Percentiles rank a stretch among this genome's conserved stretches.
These are phyloP conservation scores for Naganishia sp. DNA, from an alignment of 1,284 basidiomycete genomes.

Conservation along the genomic window DNA sequence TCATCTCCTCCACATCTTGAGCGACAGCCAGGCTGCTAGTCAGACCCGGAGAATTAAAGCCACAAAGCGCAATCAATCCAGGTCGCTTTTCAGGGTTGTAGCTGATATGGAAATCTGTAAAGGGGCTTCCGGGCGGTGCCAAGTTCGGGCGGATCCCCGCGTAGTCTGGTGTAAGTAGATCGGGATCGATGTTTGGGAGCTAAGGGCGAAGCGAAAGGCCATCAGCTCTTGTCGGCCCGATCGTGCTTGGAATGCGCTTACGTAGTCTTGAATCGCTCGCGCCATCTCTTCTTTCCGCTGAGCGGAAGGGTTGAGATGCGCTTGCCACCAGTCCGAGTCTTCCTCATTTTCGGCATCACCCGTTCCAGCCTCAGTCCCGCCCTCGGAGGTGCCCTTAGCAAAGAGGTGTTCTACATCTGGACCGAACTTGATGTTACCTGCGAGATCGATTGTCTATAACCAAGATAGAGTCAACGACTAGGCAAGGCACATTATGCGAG, in stretches of 20 bases:
- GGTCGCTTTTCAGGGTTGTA: constrained; percentile 43
- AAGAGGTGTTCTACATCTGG: constrained; percentile 86
- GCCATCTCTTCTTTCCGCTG: constrained; percentile 63
- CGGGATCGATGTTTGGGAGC: constrained; percentile 67
- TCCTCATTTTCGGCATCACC: constrained; percentile 61
- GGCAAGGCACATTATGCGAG: not conserved
- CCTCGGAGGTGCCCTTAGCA: not conserved
- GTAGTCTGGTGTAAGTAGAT: constrained; percentile 80
- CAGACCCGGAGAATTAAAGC: constrained; percentile 60
- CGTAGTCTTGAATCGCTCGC: constrained; percentile 60
- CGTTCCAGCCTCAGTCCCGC: constrained; percentile 64
- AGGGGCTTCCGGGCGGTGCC: constrained; percentile 68
- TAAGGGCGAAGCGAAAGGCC: constrained; percentile 56
- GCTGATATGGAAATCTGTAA: constrained; percentile 73
- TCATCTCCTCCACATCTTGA: constrained; percentile 54
- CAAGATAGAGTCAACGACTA: not conserved
- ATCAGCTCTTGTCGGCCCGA: not conserved
- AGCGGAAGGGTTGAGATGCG: constrained; percentile 68
- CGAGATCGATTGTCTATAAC: constrained; percentile 71
- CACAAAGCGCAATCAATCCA: constrained; percentile 55
- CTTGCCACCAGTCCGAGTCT: constrained; percentile 72
- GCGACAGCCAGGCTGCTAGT: constrained; percentile 58
- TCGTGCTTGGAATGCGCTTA: not conserved
- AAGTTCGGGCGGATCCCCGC: constrained; percentile 90
- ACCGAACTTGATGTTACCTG: constrained; percentile 86